phyloP scores from a whole-genome alignment of 768 basidiomycete genomes.

The Termitomyces titanicus region DNA sequence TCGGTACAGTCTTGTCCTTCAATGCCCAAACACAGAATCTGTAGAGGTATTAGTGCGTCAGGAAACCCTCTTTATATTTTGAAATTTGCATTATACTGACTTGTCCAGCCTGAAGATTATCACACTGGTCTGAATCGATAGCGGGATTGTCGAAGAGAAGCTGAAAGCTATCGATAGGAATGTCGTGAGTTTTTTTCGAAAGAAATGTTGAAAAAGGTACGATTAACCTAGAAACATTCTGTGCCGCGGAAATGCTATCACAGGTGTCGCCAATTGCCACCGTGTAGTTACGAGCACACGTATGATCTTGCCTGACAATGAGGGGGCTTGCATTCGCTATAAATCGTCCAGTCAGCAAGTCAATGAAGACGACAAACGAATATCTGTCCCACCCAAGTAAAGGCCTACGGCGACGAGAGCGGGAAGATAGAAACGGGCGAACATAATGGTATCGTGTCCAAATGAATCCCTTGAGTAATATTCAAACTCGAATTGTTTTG shows the following conservation, averaged over 20 bases:
- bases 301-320: neutral
- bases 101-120: constrained; percentile 52
- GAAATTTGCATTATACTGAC: constrained; percentile 20
- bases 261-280: constrained; percentile 53
- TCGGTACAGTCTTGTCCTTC: constrained; percentile 51
- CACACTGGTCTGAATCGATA: constrained; percentile 47
- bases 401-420: constrained; percentile 7
- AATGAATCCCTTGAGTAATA: neutral
- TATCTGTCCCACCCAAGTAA: constrained; percentile 8
- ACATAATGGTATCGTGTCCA: constrained; percentile 9
- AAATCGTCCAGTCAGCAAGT: neutral
- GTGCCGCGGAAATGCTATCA: constrained; percentile 45
- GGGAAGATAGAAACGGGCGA: constrained; percentile 8
- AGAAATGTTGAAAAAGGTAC: neutral
- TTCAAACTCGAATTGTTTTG: neutral
- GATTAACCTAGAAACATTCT: constrained; percentile 45
- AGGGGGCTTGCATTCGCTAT: constrained; percentile 8
- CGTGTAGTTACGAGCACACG: constrained; percentile 50
- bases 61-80: neutral
- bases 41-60: neutral
- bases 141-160: constrained; percentile 47
- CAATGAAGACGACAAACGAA: neutral
- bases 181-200: neutral
- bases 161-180: constrained; percentile 41
- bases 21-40: constrained; percentile 54